Base-by-base conservation (phyloP, 768 basidiomycete species). In the Suillus paluster region DNA sequence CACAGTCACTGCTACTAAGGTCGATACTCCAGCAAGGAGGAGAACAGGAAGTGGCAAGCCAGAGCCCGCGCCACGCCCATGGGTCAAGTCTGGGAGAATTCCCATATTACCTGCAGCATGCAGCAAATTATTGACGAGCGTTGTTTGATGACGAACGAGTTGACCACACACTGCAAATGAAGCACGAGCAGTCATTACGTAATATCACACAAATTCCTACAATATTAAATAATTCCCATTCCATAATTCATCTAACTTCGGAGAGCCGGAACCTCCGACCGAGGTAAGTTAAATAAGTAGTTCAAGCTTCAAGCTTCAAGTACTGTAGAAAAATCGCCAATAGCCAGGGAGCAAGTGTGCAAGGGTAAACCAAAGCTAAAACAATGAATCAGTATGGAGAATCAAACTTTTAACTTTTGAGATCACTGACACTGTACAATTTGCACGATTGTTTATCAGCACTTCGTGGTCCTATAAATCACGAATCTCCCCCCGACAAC, bases 1-100 rank as follows among this genome's bases (percentile, higher is more conserved):
- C 25, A 95, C 84, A 2, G 84, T 63, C 12, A 93, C 93, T 0
- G 94, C 91, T 38, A 91, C 71, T 4, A 86, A 58, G 0, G 93
- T 88, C 6, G 82, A 86, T 21, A 88, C 56, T 2, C 89, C 91
- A 0, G 92, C 80, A 23, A 87, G 69, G 25, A 82, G 65, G 46
- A 95, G 83, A 33, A 95, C 82, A 10, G 80, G 64, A 42, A 79
- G 70, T 67, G 86, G 80, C 56, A 86, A 71, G 65, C 86, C 80
- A 25, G 90, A 87, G 42, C 92, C 90, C 27, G 85, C 79, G 14
- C 87, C 86, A 59, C 66, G 73, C 8, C 74, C 75, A 55, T 77
- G 62, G 4, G 50, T 39, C 38, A 66, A 54, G 38, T 71, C 71
- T 12, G 64, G 64, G 42, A 64, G 39, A 52, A 64, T 38, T 17